Base-by-base conservation (phyloP, 192 early-diverging fungal genomes). In the Linnemannia schmuckeri region DNA sequence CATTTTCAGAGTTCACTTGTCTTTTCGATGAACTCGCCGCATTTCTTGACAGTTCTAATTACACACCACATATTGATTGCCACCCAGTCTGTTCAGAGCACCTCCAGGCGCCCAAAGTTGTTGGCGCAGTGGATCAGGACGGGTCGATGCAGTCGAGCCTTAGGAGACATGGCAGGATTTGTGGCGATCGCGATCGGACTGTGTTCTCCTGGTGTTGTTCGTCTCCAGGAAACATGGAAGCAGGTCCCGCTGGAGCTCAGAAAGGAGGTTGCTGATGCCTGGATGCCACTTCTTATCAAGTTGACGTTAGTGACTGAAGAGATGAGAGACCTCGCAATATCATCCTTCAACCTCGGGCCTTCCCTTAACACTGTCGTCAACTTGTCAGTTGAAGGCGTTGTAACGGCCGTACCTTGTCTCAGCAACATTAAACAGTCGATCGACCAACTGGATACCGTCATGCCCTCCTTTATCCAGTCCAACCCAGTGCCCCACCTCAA, bases 151-250 rank as follows among this genome's bases (percentile, higher is more conserved):
- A 89, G 91, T 66, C 84, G 92, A 1, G 37, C 46, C 7, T 83
- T 95, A 35, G 92, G 93, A 49, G 95, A 96, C 61, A 91, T 94
- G 71, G 88, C 91, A 24, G 89, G 93, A 30, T 96, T 94, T 91
- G 85, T 91, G 3, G 92, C 94, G 0, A 90, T 96, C 70, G 95
- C 94, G 6, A 93, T 92, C 79, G 94, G 92, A 7, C 77, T 96
- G 0, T 94, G 94, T 33, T 93, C 93, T 44, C 91, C 94, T 38
- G 93, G 91, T 18, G 89, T 96, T 35, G 88, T 93, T 1, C 91
- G 95, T 35, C 78, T 96, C 61, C 90, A 91, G 69, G 94, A 96
- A 81, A 91, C 94, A 1, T 96, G 95, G 95, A 92, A 93, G 40
- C 89, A 91, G 9, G 93, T 95, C 0, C 88, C 90, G 41, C 76